Conservation (phyloP, 140 eudicot species). For the Oenanthe javanica region DNA sequence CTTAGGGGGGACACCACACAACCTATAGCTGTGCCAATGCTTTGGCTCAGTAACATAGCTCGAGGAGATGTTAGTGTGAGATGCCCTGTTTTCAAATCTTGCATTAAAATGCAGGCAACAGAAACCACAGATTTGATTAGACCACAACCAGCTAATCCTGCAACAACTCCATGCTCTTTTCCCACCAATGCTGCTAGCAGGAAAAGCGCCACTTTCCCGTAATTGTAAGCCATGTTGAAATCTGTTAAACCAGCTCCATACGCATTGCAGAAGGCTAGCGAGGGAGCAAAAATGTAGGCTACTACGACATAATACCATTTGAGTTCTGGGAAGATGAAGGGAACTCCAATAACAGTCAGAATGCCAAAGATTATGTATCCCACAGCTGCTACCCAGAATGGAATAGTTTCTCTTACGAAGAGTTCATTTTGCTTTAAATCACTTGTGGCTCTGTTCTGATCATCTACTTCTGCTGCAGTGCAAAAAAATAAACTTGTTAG, state of each 20-base stretch:
- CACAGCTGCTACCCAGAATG: constrained; percentile 44
- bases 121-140: constrained; percentile 50
- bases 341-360: constrained; percentile 37
- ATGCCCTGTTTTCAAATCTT: constrained; percentile 77
- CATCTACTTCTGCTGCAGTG: constrained; percentile 24
- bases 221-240: constrained; percentile 79
- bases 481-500: neutral
- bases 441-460: constrained; percentile 22
- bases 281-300: constrained; percentile 63
- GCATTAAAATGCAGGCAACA: constrained; percentile 71
- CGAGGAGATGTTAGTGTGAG: constrained; percentile 69
- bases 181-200: constrained; percentile 54
- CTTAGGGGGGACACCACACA: constrained; percentile 65
- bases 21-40: constrained; percentile 66
- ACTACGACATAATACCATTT: constrained; percentile 56
- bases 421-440: constrained; percentile 41
- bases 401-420: constrained; percentile 62
- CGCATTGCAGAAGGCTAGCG: constrained; percentile 84
- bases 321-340: constrained; percentile 59
- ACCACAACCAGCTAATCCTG: constrained; percentile 70
- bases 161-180: constrained; percentile 66
- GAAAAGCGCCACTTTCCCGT: constrained; percentile 72
- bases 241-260: constrained; percentile 82
- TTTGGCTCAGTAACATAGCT: constrained; percentile 75
- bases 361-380: constrained; percentile 50